Percentiles rank a stretch among this genome's conserved stretches.
Evolutionary conservation across 257 asterid species (phyloP).

Genomic region (Avicennia marina): DNA sequence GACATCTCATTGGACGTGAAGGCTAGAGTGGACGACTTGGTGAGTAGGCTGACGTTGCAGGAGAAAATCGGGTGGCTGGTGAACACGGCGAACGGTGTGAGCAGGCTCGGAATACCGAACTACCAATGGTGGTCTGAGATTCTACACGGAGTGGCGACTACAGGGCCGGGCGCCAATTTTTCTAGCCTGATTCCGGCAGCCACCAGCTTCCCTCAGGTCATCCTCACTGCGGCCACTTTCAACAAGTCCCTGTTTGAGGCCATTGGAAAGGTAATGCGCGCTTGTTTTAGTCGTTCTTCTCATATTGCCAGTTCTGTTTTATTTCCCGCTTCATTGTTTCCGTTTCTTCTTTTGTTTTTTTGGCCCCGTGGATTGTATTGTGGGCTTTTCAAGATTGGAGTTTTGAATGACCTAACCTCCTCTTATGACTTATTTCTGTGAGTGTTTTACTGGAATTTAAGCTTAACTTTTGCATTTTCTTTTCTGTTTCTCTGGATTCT

Average conservation of each 20-base stretch:
- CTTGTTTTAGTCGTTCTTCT: background rate
- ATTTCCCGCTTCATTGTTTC: background rate
- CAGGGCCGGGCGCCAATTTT: slow-evolving; percentile 34
- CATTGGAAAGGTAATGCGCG: slow-evolving; percentile 40
- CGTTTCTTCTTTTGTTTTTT: background rate
- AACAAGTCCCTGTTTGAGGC: slow-evolving; percentile 34
- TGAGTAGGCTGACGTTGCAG: slow-evolving; percentile 45
- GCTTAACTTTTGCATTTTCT: background rate
- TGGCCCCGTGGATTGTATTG: background rate
- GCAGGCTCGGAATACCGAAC: background rate
- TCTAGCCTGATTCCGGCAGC: slow-evolving; percentile 34
- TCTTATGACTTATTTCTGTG: background rate
- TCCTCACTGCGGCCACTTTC: slow-evolving; percentile 51
- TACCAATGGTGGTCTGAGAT: slow-evolving; percentile 60
- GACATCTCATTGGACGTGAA: slow-evolving; percentile 39
- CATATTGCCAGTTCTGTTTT: too few species aligned
- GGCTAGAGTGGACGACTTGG: slow-evolving; percentile 48
- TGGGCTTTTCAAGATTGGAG: background rate
- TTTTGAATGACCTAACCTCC: background rate
- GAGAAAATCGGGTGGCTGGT: slow-evolving; percentile 49
- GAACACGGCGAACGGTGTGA: background rate
- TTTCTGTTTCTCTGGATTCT: background rate
- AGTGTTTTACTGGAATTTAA: background rate
- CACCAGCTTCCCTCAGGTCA: slow-evolving; percentile 51
- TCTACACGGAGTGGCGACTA: slow-evolving; percentile 37